Evolutionary conservation across 2,329 filamentous ascomycete genomes (phyloP).

Genomic region (Cercospora sp.): DNA sequence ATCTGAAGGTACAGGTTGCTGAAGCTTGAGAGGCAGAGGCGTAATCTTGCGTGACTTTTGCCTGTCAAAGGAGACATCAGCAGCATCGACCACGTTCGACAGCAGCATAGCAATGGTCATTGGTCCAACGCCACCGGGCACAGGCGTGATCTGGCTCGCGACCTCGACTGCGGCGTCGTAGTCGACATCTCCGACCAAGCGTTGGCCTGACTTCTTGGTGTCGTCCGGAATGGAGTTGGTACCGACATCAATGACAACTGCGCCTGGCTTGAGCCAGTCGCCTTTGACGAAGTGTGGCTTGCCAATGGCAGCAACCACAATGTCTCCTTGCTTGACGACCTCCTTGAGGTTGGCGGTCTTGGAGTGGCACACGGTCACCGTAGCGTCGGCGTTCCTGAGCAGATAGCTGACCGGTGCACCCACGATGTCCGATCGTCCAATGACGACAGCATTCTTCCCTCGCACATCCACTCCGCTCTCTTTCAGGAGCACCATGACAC

Average conservation of each 20-base stretch:
- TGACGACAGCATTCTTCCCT: slow-evolving; percentile 91
- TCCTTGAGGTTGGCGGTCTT: slow-evolving; percentile 72
- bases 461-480: slow-evolving; percentile 79
- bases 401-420: slow-evolving; percentile 96
- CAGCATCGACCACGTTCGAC: slow-evolving; percentile 89
- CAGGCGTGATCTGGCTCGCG: slow-evolving; percentile 90
- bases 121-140: slow-evolving; percentile 92
- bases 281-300: slow-evolving; percentile 85
- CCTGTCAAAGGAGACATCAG: slow-evolving; percentile 76
- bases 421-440: slow-evolving; percentile 95
- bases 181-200: slow-evolving; percentile 93
- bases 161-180: slow-evolving; percentile 81
- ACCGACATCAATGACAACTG: slow-evolving; percentile 95
- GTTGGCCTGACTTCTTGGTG: slow-evolving; percentile 86
- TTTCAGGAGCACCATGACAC: slow-evolving; percentile 88
- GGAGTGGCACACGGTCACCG: slow-evolving; percentile 94
- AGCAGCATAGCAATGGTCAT: slow-evolving; percentile 99
- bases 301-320: slow-evolving; percentile 90
- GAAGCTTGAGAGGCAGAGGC: slow-evolving; percentile 78
- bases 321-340: slow-evolving; percentile 79
- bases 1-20: slow-evolving; percentile 86
- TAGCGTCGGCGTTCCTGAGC: slow-evolving; percentile 92
- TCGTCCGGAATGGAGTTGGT: slow-evolving; percentile 92
- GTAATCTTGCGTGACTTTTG: slow-evolving; percentile 78
- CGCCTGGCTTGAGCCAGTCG: slow-evolving; percentile 91